Conservation (phyloP, 2,329 filamentous ascomycete genomes). For the Helminthosporium solani region DNA sequence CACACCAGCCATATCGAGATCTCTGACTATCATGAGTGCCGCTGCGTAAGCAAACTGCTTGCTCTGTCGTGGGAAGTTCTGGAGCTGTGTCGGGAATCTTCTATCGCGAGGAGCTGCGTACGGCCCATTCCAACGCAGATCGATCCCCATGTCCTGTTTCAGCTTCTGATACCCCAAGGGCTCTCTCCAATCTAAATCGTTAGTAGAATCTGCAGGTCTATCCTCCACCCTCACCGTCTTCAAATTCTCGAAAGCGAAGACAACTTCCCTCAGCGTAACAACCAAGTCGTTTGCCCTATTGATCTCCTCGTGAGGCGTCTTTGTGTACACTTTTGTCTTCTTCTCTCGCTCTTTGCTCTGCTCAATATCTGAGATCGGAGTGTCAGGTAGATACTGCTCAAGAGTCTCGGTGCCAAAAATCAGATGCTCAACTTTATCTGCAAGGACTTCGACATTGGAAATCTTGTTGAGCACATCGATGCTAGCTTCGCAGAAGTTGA, state of each 20-base stretch:
- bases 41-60: background rate
- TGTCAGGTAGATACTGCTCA: slow-evolving; percentile 2
- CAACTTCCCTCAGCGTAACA: background rate
- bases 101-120: background rate
- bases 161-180: background rate
- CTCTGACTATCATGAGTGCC: background rate
- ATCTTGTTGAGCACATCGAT: background rate
- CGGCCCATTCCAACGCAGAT: slow-evolving; percentile 5
- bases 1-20: background rate
- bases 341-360: background rate
- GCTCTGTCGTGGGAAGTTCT: background rate
- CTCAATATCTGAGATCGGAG: background rate
- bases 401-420: slow-evolving; percentile 8
- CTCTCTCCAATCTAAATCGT: background rate
- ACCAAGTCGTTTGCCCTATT: background rate
- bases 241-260: background rate
- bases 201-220: background rate
- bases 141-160: background rate
- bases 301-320: background rate
- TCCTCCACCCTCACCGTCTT: background rate
- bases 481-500: background rate
- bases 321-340: background rate
- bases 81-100: background rate
- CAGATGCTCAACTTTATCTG: slow-evolving; percentile 6
- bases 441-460: background rate